phyloP scores from a whole-genome alignment of 176 grass and related monocot genomes.

The Chloris gayana region DNA sequence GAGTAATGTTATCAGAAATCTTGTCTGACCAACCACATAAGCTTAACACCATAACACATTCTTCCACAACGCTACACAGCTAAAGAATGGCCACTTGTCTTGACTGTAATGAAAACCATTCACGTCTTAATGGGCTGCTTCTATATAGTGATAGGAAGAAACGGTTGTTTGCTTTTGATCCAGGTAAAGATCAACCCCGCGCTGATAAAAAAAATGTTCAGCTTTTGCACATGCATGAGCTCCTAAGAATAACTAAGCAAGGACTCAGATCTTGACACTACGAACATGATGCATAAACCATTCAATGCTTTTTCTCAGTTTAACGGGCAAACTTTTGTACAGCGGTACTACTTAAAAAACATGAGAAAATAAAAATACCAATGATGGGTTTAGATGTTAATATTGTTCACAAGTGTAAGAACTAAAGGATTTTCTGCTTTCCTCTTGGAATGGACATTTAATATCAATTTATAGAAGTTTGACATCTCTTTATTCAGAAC shows the following conservation, averaged over 20 bases:
- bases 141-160: neutral
- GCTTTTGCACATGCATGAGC: neutral
- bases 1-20: slow-evolving; percentile 10
- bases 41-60: neutral
- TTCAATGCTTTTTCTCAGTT: neutral
- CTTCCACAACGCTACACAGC: neutral
- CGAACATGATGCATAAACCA: neutral
- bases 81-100: neutral
- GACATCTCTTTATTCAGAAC: neutral
- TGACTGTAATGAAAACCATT: no score
- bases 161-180: neutral
- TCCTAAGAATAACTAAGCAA: neutral
- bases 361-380: neutral
- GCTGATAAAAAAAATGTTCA: neutral
- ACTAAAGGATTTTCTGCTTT: neutral
- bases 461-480: slow-evolving; percentile 3
- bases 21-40: neutral
- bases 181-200: neutral
- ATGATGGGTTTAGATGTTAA: slow-evolving; percentile 14
- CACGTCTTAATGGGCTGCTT: neutral
- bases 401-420: neutral
- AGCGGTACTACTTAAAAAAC: no score
- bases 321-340: neutral
- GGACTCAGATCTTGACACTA: neutral
- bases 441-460: slow-evolving; percentile 20